Base-by-base conservation (phyloP, 1,284 basidiomycete genomes). In the Chalciporus sp. region DNA sequence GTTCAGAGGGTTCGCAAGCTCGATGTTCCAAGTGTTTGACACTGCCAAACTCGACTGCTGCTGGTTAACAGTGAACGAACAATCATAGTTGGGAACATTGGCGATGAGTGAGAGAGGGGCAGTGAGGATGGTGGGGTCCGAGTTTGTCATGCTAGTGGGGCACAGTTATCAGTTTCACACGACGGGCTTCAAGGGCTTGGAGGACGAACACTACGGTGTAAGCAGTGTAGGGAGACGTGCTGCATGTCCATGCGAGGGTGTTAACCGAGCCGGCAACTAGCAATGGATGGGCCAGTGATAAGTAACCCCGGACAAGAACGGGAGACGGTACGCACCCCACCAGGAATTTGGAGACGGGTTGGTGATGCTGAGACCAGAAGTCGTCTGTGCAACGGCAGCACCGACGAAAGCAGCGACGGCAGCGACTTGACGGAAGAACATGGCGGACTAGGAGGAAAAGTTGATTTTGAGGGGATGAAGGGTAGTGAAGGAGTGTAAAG, bases 1-100 rank as follows among this genome's bases (percentile, higher is more conserved):
- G 74, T 92, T 88, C 57, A 84, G 51, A 6, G 71, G 60, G 70
- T 87, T 78, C 28, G 84, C 79, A 45, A 92, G 67, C 55, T 75
- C 69, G 66, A 92, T 60, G 37, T 71, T 77, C 71, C 85, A 92
- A 47, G 82, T 81, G 16, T 67, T 70, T 2, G 72, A 81, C 27
- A 74, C 66, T 9, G 72, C 43, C 49, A 78, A 73, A 63, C 63
- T 68, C 42, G 77, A 67, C 66, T 79, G 76, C 52, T 83, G 72
- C 53, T 72, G 67, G 26, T 78, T 79, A 63, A 88, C 75, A 23
- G 71, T 67, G 63, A 78, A 74, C 9, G 84, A 86, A 71, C 86
- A 88, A 52, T 86, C 79, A 48, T 73, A 81, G 71, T 84, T 85
- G 53, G 77, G 61, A 53, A 84, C 69, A 51, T 77, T 67, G 31